A percentile compares a stretch with the other conserved stretches of the same genome.
Evolutionary conservation across 352 stramenopile genomes (phyloP).

Genomic region (Globisporangium nodosum): DNA sequence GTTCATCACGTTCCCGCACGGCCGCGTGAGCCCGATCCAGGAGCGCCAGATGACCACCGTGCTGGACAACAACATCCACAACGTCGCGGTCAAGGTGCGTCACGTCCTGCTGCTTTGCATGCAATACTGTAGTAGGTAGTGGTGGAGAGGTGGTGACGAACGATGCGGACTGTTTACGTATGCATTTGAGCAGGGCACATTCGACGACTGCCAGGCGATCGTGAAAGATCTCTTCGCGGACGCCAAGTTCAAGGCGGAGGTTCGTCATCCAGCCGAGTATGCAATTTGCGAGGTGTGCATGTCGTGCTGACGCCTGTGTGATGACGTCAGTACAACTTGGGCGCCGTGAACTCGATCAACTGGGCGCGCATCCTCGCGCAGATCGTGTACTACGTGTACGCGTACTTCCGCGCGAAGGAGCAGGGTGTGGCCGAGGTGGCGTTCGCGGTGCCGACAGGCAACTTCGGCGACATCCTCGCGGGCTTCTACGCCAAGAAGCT

Average conservation of each 20-base stretch:
- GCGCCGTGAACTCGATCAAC: slow-evolving; percentile 99
- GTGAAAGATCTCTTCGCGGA: slow-evolving; percentile 98
- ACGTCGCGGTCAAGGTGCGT: slow-evolving; percentile 79
- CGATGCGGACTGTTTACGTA: not conserved
- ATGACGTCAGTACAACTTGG: slow-evolving; percentile 74
- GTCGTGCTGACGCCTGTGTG: not conserved
- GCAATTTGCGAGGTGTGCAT: too few species aligned
- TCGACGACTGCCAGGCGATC: slow-evolving; percentile 99
- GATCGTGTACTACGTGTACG: slow-evolving; percentile 99
- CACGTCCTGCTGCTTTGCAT: too few species aligned
- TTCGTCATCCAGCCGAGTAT: slow-evolving; percentile 7
- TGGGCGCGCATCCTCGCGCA: slow-evolving; percentile 98
- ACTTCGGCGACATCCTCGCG: slow-evolving; percentile 98
- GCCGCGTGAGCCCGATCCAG: slow-evolving; percentile 95
- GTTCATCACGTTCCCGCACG: slow-evolving; percentile 97
- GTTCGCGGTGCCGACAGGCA: slow-evolving; percentile 98
- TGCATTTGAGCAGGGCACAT: slow-evolving; percentile 82
- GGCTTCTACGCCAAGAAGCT: slow-evolving; percentile 95
- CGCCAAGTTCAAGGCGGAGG: slow-evolving; percentile 87
- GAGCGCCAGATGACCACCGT: slow-evolving; percentile 99
- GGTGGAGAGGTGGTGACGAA: not conserved
- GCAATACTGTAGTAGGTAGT: not conserved
- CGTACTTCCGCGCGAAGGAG: slow-evolving; percentile 90
- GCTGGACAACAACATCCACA: slow-evolving; percentile 97
- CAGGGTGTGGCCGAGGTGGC: slow-evolving; percentile 67